These are phyloP conservation scores for Plenodomus tracheiphilus DNA, from an alignment of 2,329 filamentous ascomycete species.

Conservation along the genomic window DNA sequence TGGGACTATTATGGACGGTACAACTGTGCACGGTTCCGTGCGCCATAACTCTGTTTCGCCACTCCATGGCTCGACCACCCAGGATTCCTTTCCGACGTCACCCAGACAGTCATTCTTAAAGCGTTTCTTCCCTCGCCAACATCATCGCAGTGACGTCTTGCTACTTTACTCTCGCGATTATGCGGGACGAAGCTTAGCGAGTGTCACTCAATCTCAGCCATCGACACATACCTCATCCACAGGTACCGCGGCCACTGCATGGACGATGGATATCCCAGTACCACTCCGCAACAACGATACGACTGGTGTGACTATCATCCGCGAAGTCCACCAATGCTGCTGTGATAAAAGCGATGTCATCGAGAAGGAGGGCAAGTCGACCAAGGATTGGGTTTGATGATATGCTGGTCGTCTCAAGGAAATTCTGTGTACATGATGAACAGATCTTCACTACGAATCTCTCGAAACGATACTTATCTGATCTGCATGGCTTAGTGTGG, in stretches of 20 bases:
- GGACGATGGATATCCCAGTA: conserved; percentile 20
- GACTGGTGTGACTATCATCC: conserved; percentile 28
- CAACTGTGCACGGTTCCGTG: conserved; percentile 10
- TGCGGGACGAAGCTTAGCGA: neutral
- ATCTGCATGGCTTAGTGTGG: no score
- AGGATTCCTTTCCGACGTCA: conserved; percentile 5
- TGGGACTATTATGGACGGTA: conserved; percentile 17
- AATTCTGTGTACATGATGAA: no score
- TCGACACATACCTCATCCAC: neutral
- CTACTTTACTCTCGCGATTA: conserved; percentile 17
- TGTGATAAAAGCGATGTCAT: conserved; percentile 7
- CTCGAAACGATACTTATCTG: no score
- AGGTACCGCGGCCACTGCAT: conserved; percentile 17
- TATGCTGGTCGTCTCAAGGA: neutral
- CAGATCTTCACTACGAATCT: no score
- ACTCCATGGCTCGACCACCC: conserved; percentile 13
- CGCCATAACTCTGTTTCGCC: conserved; percentile 14
- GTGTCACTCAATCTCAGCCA: conserved; percentile 2
- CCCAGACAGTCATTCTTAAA: conserved; percentile 18
- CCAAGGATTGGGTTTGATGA: conserved; percentile 12
- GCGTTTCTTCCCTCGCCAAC: conserved; percentile 19
- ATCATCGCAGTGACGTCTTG: conserved; percentile 11
- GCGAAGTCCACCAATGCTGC: conserved; percentile 27
- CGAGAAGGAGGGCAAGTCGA: conserved; percentile 9
- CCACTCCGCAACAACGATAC: conserved; percentile 3